Evolutionary conservation across 2,329 filamentous ascomycete species (phyloP), one percentile per base, ranked within the genome.

Genomic region (Calonectria pseudoreteaudii): DNA sequence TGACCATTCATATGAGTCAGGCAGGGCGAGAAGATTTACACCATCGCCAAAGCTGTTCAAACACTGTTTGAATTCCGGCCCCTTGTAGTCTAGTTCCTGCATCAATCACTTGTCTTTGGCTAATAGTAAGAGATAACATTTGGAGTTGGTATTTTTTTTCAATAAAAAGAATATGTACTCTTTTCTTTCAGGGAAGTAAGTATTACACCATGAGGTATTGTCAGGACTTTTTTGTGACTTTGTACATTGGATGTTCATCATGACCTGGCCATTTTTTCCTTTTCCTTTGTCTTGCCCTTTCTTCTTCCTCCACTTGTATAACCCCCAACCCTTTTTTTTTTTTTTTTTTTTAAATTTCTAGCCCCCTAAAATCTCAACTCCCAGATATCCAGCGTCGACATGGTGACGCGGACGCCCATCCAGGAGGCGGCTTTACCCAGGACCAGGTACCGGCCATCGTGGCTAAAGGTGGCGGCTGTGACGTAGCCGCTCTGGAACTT

Each of bases 381-480:
- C 80, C 80, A 82, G 7, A 82, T 53, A 75, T 82, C 80, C 75
- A 82, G 31, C 20, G 80, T 80, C 34, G 80, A 77, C 72, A 76
- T 78, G 41, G 75, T 77, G 34, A 77, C 74, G 31, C 75, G 77
- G 56, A 78, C 56, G 2, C 79, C 75, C 74, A 77, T 78, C 68
- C 75, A 76, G 23, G 72, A 71, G n/a, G 77, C 73, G 18, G 80
- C 79, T 38, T 82, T 82, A 8, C 82, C 82, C 1, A 85, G 70
- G 6, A 82, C 81, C 68, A 85, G 41, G 44, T 79, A 79, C 14
- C 73, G 77, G 0, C 81, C 81, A 30, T 83, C 79, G 60, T 74
- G 74, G 49, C 78, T 82, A 66, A 85, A 85, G 10, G 81, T 80
- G 6, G 82, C 84, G 4, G 81, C 72, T 8, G 83, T 85, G 3